Conservation (phyloP, 768 basidiomycete genomes). For the Lentinula guzmanii region DNA sequence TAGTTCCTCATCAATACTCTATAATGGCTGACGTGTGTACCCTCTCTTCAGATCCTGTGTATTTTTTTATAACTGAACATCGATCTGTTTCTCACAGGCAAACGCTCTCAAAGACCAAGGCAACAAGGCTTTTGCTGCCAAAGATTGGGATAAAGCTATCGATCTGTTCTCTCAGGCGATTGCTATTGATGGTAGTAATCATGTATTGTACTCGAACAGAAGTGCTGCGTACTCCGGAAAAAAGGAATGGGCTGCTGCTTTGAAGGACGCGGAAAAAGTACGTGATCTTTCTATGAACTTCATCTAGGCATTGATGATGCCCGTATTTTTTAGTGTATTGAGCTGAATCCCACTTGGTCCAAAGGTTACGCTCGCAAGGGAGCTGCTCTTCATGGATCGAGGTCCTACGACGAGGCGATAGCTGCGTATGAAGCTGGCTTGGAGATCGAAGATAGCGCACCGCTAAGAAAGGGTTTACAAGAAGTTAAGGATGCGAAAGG, state of each 20-base stretch:
- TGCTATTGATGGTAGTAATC: constrained; percentile 73
- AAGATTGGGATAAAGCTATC: constrained; percentile 87
- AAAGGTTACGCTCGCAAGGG: constrained; percentile 93
- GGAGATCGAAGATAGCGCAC: constrained; percentile 75
- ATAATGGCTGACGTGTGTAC: constrained; percentile 30
- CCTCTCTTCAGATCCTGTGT: background rate
- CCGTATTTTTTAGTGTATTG: constrained; percentile 53
- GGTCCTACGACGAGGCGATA: constrained; percentile 78
- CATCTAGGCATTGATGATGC: background rate
- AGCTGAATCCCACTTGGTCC: constrained; percentile 73
- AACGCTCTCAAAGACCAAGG: constrained; percentile 82
- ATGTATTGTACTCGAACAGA: constrained; percentile 89
- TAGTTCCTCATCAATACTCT: background rate
- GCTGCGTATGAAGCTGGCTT: constrained; percentile 78
- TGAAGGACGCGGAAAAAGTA: constrained; percentile 90
- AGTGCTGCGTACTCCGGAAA: constrained; percentile 89
- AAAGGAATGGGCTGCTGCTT: constrained; percentile 67
- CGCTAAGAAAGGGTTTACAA: constrained; percentile 79
- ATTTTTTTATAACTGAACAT: background rate
- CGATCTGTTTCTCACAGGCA: constrained; percentile 20
- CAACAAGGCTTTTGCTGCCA: constrained; percentile 93
- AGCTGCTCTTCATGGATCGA: constrained; percentile 83
- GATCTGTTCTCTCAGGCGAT: constrained; percentile 80
- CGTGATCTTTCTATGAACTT: constrained; percentile 13
- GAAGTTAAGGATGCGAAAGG: constrained; percentile 87